These are phyloP conservation scores for Phytophthora cryptogea DNA, from an alignment of 352 stramenopile species.

Conservation along the genomic window DNA sequence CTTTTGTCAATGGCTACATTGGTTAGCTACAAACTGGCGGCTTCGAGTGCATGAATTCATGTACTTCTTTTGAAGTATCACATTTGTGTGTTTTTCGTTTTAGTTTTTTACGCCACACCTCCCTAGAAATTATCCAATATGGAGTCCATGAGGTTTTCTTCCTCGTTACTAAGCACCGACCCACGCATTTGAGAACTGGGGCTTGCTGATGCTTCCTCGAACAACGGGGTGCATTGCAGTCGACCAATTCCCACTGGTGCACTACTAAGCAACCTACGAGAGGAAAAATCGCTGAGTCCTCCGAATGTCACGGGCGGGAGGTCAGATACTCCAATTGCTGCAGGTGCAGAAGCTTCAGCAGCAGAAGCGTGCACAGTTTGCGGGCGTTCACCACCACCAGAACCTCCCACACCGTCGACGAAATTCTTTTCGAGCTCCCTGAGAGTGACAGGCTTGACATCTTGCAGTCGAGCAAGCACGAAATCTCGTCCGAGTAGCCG, in stretches of 20 bases:
- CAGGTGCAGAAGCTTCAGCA: conserved; percentile 20
- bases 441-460: conserved; percentile 75
- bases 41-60: conserved; percentile 1
- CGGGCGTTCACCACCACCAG: conserved; percentile 40
- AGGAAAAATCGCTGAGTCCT: conserved; percentile 28
- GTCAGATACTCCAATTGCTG: conserved; percentile 15
- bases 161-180: conserved; percentile 72
- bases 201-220: conserved; percentile 13
- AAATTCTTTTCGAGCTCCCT: conserved; percentile 89
- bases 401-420: conserved; percentile 43
- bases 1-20: too few species aligned
- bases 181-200: conserved; percentile 19
- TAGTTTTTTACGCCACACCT: conserved; percentile 1
- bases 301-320: conserved; percentile 56
- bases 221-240: conserved; percentile 58
- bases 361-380: conserved; percentile 62
- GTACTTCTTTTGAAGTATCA: too few species aligned
- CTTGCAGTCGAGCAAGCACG: conserved; percentile 70
- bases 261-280: conserved; percentile 65
- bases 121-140: conserved; percentile 53
- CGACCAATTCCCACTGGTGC: conserved; percentile 69
- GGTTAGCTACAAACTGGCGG: not conserved
- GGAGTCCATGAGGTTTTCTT: conserved; percentile 85
- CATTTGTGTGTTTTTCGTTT: conserved; percentile 1
- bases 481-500: conserved; percentile 72